A percentile compares a stretch with the other conserved stretches of the same genome.
Evolutionary conservation across 179 eudicot genomes (phyloP).

Genomic region (Corrigiola litoralis): DNA sequence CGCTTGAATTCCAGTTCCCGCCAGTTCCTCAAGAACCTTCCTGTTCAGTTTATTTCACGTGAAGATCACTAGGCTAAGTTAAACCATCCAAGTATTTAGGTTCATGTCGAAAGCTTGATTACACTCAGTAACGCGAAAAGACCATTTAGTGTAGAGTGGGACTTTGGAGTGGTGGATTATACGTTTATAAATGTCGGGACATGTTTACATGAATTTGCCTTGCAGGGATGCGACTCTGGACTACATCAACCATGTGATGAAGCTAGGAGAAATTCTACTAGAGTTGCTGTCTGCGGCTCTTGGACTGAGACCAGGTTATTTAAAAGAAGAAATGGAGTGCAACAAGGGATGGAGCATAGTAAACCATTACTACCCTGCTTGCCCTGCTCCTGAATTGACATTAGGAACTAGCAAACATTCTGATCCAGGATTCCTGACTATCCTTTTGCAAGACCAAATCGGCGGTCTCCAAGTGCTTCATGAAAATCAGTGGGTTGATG

Average conservation of each 20-base stretch:
- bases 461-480: constrained; percentile 20
- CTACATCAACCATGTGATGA: background rate
- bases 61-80: too few species aligned
- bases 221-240: constrained; percentile 19
- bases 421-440: constrained; percentile 13
- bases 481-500: constrained; percentile 17
- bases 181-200: background rate
- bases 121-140: too few species aligned
- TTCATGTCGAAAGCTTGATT: too few species aligned
- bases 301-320: constrained; percentile 9
- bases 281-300: constrained; percentile 17
- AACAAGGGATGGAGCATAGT: constrained; percentile 1
- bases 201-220: background rate
- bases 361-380: constrained; percentile 23
- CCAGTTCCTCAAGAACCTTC: too few species aligned
- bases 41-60: too few species aligned
- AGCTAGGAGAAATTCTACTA: constrained; percentile 10
- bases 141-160: too few species aligned
- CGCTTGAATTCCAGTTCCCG: too few species aligned
- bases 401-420: constrained; percentile 15
- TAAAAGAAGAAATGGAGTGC: constrained; percentile 10
- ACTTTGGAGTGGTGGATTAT: too few species aligned
- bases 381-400: constrained; percentile 21
- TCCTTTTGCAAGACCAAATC: constrained; percentile 18
- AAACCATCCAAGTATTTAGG: too few species aligned